Conservation (phyloP, 2,329 filamentous ascomycete species). For the Cordyceps militaris region DNA sequence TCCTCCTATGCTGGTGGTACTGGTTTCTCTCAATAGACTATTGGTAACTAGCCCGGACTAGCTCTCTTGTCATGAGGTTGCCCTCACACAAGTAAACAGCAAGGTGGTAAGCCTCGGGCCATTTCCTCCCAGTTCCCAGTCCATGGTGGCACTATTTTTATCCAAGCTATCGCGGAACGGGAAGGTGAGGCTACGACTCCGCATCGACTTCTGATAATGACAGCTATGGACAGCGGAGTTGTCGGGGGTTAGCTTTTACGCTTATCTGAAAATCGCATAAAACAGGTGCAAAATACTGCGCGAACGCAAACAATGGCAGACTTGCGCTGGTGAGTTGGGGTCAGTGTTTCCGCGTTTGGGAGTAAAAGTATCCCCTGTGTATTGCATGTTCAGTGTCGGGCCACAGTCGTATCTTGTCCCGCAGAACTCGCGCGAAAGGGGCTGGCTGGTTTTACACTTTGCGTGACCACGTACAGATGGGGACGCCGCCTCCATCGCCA, state of each 20-base stretch:
- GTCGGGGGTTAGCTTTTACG: background rate
- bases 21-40: too few species aligned
- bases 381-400: too few species aligned
- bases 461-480: background rate
- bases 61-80: background rate
- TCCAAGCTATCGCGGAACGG: background rate
- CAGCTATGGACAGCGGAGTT: background rate
- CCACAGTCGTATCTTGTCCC: too few species aligned
- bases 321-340: background rate
- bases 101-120: background rate
- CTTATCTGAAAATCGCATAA: background rate
- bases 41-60: too few species aligned
- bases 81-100: too few species aligned
- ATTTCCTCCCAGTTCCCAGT: background rate
- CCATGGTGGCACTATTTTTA: background rate
- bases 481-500: background rate
- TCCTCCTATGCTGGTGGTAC: too few species aligned
- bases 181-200: constrained; percentile 1
- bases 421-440: too few species aligned
- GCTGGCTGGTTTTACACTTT: too few species aligned
- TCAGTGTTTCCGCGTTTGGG: background rate
- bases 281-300: background rate
- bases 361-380: too few species aligned
- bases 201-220: background rate
- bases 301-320: background rate